These are phyloP conservation scores for Linnemannia elongata DNA, from an alignment of 192 early-diverging fungal genomes.

Conservation along the genomic window DNA sequence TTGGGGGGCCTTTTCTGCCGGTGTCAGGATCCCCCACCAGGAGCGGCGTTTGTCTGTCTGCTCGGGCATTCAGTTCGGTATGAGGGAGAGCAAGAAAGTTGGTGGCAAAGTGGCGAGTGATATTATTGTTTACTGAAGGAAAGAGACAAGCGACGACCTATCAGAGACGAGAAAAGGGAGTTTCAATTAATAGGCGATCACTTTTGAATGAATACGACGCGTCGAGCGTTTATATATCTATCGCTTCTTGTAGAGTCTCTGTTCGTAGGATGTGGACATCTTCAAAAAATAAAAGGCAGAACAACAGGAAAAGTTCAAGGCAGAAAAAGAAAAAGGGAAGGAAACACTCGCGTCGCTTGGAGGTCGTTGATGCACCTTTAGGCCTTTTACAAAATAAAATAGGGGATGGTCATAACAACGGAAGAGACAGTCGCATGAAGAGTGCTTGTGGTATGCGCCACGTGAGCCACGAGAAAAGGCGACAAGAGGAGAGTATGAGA, in stretches of 20 bases:
- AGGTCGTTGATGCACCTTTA: not conserved
- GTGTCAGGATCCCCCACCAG: slow-evolving; percentile 49
- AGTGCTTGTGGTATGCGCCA: not conserved
- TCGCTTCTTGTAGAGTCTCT: no score
- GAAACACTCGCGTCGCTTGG: not conserved
- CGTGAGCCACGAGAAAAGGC: not conserved
- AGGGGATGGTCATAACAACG: not conserved
- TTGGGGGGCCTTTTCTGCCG: slow-evolving; percentile 9
- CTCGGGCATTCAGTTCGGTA: slow-evolving; percentile 36
- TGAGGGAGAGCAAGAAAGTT: not conserved
- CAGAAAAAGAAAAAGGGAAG: not conserved
- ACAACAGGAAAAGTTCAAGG: not conserved
- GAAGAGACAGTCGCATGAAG: not conserved
- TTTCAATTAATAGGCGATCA: not conserved
- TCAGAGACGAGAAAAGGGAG: not conserved
- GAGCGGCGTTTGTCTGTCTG: slow-evolving; percentile 50
- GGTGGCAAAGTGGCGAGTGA: not conserved
- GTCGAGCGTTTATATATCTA: no score
- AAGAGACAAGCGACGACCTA: not conserved
- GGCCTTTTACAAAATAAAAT: not conserved
- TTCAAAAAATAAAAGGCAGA: not conserved
- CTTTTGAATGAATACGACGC: no score
- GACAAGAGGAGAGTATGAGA: not conserved
- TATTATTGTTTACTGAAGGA: not conserved
- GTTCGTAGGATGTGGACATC: no score